Percentiles rank a stretch among this genome's conserved stretches.
These are phyloP conservation scores for Kregervanrija delftensis DNA, from an alignment of 805 yeast species.

Conservation along the genomic window DNA sequence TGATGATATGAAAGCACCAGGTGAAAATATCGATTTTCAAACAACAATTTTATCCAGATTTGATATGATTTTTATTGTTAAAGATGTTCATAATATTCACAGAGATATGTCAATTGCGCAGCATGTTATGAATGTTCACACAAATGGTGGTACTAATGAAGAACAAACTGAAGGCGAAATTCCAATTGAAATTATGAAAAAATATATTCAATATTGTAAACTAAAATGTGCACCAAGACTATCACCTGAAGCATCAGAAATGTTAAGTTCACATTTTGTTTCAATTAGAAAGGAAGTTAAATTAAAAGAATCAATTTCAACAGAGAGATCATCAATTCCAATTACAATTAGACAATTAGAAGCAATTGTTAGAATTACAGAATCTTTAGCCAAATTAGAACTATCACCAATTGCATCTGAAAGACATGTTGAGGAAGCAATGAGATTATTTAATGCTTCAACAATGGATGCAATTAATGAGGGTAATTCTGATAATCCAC, in stretches of 20 bases:
- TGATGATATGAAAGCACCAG: conserved; percentile 93
- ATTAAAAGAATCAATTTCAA: conserved; percentile 69
- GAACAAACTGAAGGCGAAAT: conserved; percentile 70
- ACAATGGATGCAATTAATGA: conserved; percentile 84
- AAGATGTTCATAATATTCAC: conserved; percentile 84
- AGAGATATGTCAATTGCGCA: conserved; percentile 87
- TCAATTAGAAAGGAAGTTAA: conserved; percentile 80
- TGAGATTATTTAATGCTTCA: conserved; percentile 89
- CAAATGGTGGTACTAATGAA: conserved; percentile 52
- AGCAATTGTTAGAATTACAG: conserved; percentile 94
- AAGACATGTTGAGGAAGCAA: conserved; percentile 92
- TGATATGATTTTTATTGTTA: conserved; percentile 96
- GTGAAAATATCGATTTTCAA: conserved; percentile 97
- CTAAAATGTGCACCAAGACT: conserved; percentile 89
- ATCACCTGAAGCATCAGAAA: conserved; percentile 83
- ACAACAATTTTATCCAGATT: conserved; percentile 94
- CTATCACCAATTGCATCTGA: conserved; percentile 78
- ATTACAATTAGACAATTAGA: conserved; percentile 96
- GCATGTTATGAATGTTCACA: conserved; percentile 93
- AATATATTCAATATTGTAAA: conserved; percentile 87
- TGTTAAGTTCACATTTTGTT: conserved; percentile 86
- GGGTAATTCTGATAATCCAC: conserved; percentile 44
- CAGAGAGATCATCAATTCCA: conserved; percentile 92
- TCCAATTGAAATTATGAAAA: conserved; percentile 83
- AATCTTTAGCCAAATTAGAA: conserved; percentile 82